These are phyloP conservation scores for Hura crepitans DNA, from an alignment of 441 rosid species.

Conservation along the genomic window DNA sequence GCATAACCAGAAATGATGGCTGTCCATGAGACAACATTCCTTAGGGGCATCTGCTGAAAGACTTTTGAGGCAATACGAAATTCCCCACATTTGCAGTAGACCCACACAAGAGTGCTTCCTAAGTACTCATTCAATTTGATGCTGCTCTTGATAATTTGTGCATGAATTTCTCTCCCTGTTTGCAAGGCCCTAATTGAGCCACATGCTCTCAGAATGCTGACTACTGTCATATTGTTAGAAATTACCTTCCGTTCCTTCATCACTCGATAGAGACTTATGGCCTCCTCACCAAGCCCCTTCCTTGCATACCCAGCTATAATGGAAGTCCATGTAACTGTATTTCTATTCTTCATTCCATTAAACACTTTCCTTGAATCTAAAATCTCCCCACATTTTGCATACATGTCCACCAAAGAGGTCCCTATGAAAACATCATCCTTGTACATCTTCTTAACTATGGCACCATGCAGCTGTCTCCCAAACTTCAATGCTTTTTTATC, in stretches of 20 bases:
- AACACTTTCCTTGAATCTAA: constrained; percentile 57
- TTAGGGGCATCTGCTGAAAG: constrained; percentile 59
- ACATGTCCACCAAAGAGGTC: constrained; percentile 76
- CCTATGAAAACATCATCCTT: constrained; percentile 60
- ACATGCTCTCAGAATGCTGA: constrained; percentile 75
- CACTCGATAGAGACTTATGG: constrained; percentile 55
- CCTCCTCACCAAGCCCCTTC: constrained; percentile 66
- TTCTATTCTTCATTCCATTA: constrained; percentile 56
- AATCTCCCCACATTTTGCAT: constrained; percentile 76
- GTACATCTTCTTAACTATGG: constrained; percentile 52
- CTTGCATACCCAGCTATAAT: constrained; percentile 77
- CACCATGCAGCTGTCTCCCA: constrained; percentile 70
- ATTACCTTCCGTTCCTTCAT: constrained; percentile 61
- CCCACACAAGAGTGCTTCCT: constrained; percentile 80
- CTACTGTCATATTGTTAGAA: constrained; percentile 63
- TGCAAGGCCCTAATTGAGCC: constrained; percentile 53
- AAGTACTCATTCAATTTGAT: constrained; percentile 47
- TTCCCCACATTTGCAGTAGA: constrained; percentile 71
- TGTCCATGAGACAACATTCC: constrained; percentile 88
- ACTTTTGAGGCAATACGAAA: constrained; percentile 53
- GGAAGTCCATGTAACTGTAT: constrained; percentile 78
- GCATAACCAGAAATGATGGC: constrained; percentile 84
- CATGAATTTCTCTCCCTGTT: constrained; percentile 75
- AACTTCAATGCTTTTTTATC: constrained; percentile 46
- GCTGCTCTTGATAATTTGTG: constrained; percentile 53